Base-by-base conservation (phyloP, 2,329 filamentous ascomycete species). In the Pseudogymnoascus destructans region DNA sequence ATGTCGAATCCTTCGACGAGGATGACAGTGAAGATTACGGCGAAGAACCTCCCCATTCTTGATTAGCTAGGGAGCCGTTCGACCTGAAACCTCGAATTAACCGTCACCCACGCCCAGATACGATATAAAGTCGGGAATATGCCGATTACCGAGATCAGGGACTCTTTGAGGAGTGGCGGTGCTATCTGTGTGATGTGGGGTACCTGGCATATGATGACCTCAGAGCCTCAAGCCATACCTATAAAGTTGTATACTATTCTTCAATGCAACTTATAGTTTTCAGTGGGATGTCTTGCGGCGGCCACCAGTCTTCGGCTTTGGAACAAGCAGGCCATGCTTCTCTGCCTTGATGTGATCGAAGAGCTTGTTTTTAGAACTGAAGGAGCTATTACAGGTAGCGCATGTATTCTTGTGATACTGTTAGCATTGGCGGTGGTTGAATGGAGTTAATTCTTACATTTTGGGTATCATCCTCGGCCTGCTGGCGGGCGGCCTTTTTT, bases 1-100 rank as follows among this genome's bases (percentile, higher is more conserved):
- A 95, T 67, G 92, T 98, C 3, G 88, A 96, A 70, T 85, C 82
- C 2, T 78, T 96, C 67, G 93, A 95, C 67, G 89, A 93, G 65
- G 81, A 84, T 52, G 77, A 79, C 49, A 73, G 77, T 56, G 69
- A 68, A 11, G 75, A 77, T 63, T 35, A 56, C 19, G 54, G 23
- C 32, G 54, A 56, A 36, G 54, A 56, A 6, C 46, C 25, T 30
- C 46, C 46, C 23, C 46, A 52, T 30, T 52, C 46, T 30, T 52
- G 46, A 52, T 30, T 30, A 52, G 19, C 46, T 30, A 30, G 25
- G 46, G 25, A 13, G 25, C 25, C 5, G 25, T 57, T 35, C 32
- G n/a, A 57, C 23, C 9, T 57, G 7, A 17, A 57, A 36, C 55
- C 38, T 40, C 30, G 35, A 40, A 40, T 36, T 57, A 40, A 36